Evolutionary conservation across 2,329 filamentous ascomycete genomes (phyloP).

Genomic region (Verticillium zaregamsianum): DNA sequence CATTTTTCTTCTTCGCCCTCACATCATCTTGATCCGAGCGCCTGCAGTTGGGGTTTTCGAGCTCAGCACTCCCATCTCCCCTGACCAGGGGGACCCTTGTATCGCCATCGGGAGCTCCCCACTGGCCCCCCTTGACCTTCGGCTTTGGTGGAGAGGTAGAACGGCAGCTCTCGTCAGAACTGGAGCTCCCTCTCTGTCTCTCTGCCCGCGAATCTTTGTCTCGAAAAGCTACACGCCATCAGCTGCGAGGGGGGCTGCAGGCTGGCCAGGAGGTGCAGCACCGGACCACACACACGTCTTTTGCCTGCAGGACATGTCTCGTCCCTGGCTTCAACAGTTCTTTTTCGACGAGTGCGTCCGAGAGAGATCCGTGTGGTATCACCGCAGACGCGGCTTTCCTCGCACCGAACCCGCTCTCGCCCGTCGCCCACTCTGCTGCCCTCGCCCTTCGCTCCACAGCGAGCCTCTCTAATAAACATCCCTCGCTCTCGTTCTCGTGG

Average conservation of each 20-base stretch:
- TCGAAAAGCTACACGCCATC: neutral
- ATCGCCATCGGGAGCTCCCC: neutral
- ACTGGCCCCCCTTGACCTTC: neutral
- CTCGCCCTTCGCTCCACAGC: neutral
- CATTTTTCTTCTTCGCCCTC: neutral
- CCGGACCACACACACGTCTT: neutral
- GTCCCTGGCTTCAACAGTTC: neutral
- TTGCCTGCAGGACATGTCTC: neutral
- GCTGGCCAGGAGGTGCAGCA: neutral
- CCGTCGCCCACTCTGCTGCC: neutral
- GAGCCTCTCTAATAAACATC: neutral
- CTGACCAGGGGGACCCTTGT: slow-evolving; percentile 2
- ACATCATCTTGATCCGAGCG: neutral
- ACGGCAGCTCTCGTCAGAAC: neutral
- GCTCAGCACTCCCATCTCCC: slow-evolving; percentile 1
- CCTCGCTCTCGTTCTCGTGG: slow-evolving; percentile 1
- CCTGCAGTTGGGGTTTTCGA: slow-evolving; percentile 2
- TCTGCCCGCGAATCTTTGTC: neutral
- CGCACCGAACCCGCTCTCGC: neutral
- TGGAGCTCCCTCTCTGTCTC: neutral
- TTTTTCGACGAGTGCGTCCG: neutral
- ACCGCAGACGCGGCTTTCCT: slow-evolving; percentile 1
- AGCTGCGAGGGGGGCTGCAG: neutral
- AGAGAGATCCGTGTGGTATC: slow-evolving; percentile 1
- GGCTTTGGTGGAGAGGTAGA: neutral